A percentile compares a stretch with the other conserved stretches of the same genome.
Conservation (phyloP, 2,329 filamentous ascomycete genomes). For the Colletotrichum sp. region DNA sequence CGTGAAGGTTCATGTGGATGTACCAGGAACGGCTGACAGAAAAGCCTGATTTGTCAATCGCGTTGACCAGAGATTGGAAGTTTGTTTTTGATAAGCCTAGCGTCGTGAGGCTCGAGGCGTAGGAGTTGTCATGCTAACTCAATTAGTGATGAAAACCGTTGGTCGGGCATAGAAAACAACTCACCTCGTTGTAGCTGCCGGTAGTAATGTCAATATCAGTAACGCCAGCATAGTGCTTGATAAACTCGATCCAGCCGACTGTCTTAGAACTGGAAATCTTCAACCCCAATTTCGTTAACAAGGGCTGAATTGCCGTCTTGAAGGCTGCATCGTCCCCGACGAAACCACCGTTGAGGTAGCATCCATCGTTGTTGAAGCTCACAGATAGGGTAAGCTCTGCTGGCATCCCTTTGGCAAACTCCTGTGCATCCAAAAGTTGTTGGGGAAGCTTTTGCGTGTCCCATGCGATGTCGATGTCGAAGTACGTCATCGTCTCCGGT, state of each 20-base stretch:
- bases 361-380: constrained; percentile 6
- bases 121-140: constrained; percentile 30
- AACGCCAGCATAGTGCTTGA: not conserved
- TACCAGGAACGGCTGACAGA: constrained; percentile 30
- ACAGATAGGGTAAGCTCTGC: constrained; percentile 31
- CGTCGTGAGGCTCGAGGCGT: constrained; percentile 33
- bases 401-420: not conserved
- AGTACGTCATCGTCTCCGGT: constrained; percentile 33
- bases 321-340: not conserved
- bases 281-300: not conserved
- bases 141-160: not conserved
- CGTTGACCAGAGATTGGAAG: constrained; percentile 26
- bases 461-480: constrained; percentile 15
- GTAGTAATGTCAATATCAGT: not conserved
- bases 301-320: not conserved
- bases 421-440: not conserved
- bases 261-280: constrained; percentile 3
- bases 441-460: not conserved
- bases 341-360: constrained; percentile 2
- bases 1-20: constrained; percentile 38
- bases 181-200: not conserved
- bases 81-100: constrained; percentile 24
- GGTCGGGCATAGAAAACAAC: too few species aligned
- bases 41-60: constrained; percentile 22
- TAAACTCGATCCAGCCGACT: constrained; percentile 7